phyloP scores from a whole-genome alignment of 1,284 basidiomycete species.

The Mixia osmundae region DNA sequence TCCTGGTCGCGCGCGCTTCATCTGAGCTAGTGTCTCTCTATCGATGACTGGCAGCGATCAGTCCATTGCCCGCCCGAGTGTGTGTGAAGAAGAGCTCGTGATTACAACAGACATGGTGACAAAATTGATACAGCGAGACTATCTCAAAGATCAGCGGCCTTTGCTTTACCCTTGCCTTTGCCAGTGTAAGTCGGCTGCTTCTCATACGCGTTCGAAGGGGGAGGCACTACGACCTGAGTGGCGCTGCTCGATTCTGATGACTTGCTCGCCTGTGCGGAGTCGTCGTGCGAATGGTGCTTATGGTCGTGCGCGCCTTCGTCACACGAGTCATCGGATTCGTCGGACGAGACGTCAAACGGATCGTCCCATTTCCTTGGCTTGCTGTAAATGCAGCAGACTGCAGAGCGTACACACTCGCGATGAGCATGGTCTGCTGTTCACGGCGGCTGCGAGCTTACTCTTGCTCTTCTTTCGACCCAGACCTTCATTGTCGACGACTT shows the following conservation, averaged over 20 bases:
- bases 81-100: no score
- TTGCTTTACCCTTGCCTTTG: conserved; percentile 8
- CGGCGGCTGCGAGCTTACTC: conserved; percentile 34
- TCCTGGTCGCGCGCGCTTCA: no score
- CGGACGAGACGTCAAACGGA: conserved; percentile 37
- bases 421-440: not conserved
- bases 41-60: no score
- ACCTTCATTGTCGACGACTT: conserved; percentile 59
- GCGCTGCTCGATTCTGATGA: not conserved
- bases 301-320: conserved; percentile 19
- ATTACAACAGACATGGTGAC: no score
- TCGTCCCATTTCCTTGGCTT: conserved; percentile 52
- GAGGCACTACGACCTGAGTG: not conserved
- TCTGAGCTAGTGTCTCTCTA: no score
- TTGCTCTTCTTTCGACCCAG: conserved; percentile 58
- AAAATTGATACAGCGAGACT: no score
- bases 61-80: no score
- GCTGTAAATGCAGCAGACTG: conserved; percentile 75
- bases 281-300: not conserved
- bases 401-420: not conserved
- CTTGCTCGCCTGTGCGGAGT: not conserved
- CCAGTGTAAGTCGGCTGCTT: conserved; percentile 2
- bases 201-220: conserved; percentile 11
- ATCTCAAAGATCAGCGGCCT: no score
- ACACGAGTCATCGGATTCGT: conserved; percentile 26